Evolutionary conservation across 495 filamentous ascomycete species (phyloP).

Genomic region (Haplographium delicatum): DNA sequence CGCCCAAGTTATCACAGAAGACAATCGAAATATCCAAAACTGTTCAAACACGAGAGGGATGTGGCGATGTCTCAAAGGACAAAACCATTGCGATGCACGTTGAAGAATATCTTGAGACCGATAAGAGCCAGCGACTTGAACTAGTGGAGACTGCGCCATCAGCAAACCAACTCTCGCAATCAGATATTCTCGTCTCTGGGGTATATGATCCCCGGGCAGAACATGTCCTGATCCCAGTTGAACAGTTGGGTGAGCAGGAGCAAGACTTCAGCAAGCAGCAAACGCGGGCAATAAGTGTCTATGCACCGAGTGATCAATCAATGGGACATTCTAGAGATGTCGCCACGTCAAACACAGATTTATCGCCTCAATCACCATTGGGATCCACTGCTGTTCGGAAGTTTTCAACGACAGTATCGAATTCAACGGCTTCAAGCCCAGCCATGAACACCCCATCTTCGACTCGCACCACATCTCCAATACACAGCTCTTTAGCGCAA

Average conservation of each 20-base stretch:
- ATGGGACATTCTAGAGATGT: neutral
- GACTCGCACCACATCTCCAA: constrained; percentile 8
- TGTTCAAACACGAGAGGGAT: constrained; percentile 1
- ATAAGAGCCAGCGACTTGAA: neutral
- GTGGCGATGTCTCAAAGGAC: constrained; percentile 9
- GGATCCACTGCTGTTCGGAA: neutral
- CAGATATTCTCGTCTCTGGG: neutral
- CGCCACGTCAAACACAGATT: too few relatives aligned
- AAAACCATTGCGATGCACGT: constrained; percentile 13
- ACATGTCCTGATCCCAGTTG: neutral
- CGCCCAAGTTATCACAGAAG: neutral
- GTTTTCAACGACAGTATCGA: neutral
- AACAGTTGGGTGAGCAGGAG: neutral
- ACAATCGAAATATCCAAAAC: neutral
- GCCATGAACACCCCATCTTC: constrained; percentile 7
- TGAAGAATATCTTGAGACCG: constrained; percentile 14
- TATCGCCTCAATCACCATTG: too few relatives aligned
- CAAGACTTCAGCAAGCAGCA: constrained; percentile 6
- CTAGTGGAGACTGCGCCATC: neutral
- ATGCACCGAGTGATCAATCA: neutral
- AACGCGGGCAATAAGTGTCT: neutral
- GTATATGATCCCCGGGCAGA: neutral
- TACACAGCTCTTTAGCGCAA: neutral
- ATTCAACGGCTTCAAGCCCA: constrained; percentile 7
- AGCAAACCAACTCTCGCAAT: neutral